Evolutionary conservation across 148 eudicot genomes (phyloP), one percentile per base, ranked within the genome.

Genomic region (Nyssa sinensis): DNA sequence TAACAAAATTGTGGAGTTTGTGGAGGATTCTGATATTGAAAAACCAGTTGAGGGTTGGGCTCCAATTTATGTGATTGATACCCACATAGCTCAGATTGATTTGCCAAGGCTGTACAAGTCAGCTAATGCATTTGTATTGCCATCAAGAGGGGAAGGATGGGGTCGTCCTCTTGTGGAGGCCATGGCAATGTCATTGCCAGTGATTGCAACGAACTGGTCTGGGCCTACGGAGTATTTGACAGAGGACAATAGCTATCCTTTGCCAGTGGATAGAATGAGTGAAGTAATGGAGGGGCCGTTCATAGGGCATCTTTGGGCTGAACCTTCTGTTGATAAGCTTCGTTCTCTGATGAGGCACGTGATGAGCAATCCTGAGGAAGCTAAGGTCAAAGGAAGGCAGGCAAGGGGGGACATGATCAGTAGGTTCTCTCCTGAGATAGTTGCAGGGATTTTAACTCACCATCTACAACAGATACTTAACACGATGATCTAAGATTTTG

Each of bases 131-230:
- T 90, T 90, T 83, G 90, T 88, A 71, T 83, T 90, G 17, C 92
- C 96, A 14, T 85, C 96, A 4, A 83, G 96, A 88, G 96, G 96
- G 4, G 92, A 90, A 77, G 96, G 96, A 10, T 90, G 96, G 92
- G 96, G 90, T 30, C 85, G 93, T 55, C 93, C 97, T 28, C 16
- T 89, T 4, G 93, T 89, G 55, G 97, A 91, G 77, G 93, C 97
- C 1, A 91, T 89, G 97, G 82, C 97, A 13, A 91, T 91, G 96
- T 78, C 88, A 14, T 71, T 90, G 80, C 96, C 90, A 3, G 90
- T 88, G 59, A 85, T 90, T 37, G 67, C 84, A 8, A 88, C 90
- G 8, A 90, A 90, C 64, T 90, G 90, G 92, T 90, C 96, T 7
- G 92, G 96, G 41, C 89, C 89, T 3, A 89, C 87, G 0, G 93